phyloP scores from a whole-genome alignment of 768 basidiomycete genomes.

The Suillus occidentalis region DNA sequence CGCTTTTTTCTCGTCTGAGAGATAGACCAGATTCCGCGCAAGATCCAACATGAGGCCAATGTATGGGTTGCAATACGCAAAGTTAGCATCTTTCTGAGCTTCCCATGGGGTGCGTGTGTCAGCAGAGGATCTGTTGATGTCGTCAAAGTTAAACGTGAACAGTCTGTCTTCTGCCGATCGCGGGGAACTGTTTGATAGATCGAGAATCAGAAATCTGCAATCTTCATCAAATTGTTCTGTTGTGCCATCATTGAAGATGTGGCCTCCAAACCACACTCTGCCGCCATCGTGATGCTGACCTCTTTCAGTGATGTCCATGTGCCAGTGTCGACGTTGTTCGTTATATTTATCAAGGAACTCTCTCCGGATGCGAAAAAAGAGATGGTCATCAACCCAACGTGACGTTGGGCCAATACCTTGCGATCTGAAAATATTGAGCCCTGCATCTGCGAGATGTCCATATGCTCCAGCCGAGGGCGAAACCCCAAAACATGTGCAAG shows the following conservation, averaged over 20 bases:
- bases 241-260: slow-evolving; percentile 13
- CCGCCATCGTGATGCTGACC: slow-evolving; percentile 6
- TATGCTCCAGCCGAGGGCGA: neutral
- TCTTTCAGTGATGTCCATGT: neutral
- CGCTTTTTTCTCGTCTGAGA: neutral
- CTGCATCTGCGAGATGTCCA: neutral
- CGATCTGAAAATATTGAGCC: neutral
- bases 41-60: slow-evolving; percentile 37
- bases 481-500: neutral
- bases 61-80: slow-evolving; percentile 21
- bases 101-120: slow-evolving; percentile 18
- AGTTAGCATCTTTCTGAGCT: slow-evolving; percentile 27
- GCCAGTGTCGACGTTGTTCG: neutral
- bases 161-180: slow-evolving; percentile 15
- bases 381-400: neutral
- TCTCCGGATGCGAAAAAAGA: neutral
- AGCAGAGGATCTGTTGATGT: slow-evolving; percentile 36
- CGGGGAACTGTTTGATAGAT: slow-evolving; percentile 24
- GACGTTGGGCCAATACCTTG: neutral
- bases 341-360: neutral
- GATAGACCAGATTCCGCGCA: slow-evolving; percentile 12
- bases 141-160: slow-evolving; percentile 25
- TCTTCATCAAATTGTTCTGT: slow-evolving; percentile 21
- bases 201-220: slow-evolving; percentile 14
- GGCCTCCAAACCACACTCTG: slow-evolving; percentile 29